Evolutionary conservation across 306 rosid species (phyloP), one percentile per base, ranked within the genome.

Genomic region (Quercus ilex): DNA sequence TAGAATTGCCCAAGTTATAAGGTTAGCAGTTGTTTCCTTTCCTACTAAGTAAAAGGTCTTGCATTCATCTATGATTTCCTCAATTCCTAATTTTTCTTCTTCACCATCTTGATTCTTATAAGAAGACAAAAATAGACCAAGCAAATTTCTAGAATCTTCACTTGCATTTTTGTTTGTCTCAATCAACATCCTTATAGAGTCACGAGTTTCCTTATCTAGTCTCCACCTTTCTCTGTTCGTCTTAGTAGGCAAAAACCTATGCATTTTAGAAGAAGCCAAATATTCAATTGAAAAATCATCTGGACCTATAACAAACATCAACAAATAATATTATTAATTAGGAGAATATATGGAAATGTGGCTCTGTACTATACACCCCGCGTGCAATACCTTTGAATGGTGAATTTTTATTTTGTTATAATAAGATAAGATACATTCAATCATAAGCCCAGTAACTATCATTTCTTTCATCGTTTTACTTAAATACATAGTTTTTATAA

Each of bases 11-110:
- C 96, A 90, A 20, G 96, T 86, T 82, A 92, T 68, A 56, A 90
- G 80, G 68, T 86, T 83, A 68, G 91, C 92, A 4, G 91, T 88
- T 43, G 98, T 88, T 51, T 88, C 96, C 82, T 89, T 92, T 74
- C 97, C 98, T 20, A 88, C 85, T 65, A 94, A 86, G 86, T 90
- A 90, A 81, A 91, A 86, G 52, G 94, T 88, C 88, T 90, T 91
- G 78, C 98, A 91, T 73, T 91, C 96, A 71, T 88, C 85, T 7
- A 91, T 88, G 52, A 93, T 83, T 35, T 91, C 94, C 51, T 88
- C 90, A 73, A 85, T 49, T 19, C 85, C 75, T 62, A 92, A 76
- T 46, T 67, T 85, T 46, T 88, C 91, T 77, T 92, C 95, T 78
- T 83, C 91, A 9, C 91, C 97, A 33, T 57, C 80, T 55, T 88